Evolutionary conservation across 805 yeast genomes (phyloP), one percentile per base, ranked within the genome.

Genomic region (Kregervanrija delftensis): DNA sequence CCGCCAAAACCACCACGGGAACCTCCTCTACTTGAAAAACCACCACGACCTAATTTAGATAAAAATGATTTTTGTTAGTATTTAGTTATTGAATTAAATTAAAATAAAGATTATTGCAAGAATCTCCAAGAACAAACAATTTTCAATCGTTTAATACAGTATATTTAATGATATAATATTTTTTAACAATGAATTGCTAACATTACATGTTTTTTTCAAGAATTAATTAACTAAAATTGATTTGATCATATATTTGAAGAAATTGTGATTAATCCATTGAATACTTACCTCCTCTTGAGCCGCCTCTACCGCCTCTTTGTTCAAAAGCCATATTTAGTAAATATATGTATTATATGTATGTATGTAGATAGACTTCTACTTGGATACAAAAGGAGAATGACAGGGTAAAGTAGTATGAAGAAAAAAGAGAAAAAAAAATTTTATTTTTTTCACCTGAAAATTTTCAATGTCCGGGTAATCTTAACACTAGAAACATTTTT

Each of bases 311-410:
- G 44, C 76, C 77, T 54, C 75, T 59, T 58, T 53, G 63, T 51
- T 47, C 61, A 46, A 56, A 60, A 64, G 91, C 87, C 95, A 87
- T 86, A 72, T 47, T 52, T 43, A 47, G 40, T 45, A 39, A 44
- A 36, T 39, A 36, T 30, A 39, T 37, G 28, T 39, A 16, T 38
- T 30, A 38, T 31, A 39, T 16, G 41, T 16, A 22, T 22, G 28
- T 22, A 22, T 22, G 28, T 22, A 22, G 28, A 22, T 6, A 22
- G 28, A 22, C 28, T 22, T 22, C 28, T 22, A 22, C 28, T 22
- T 22, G 28, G 28, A 22, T 22, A 22, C 28, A 22, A 6, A 22
- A 22, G 28, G 28, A 22, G 28, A 22, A 22, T 22, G 28, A 22
- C 28, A 22, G 34, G 38, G n/a, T 30, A 14, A 37, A 39, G 22